These are phyloP conservation scores for Periconia sp. DNA, from an alignment of 2,329 filamentous ascomycete genomes.

Conservation along the genomic window DNA sequence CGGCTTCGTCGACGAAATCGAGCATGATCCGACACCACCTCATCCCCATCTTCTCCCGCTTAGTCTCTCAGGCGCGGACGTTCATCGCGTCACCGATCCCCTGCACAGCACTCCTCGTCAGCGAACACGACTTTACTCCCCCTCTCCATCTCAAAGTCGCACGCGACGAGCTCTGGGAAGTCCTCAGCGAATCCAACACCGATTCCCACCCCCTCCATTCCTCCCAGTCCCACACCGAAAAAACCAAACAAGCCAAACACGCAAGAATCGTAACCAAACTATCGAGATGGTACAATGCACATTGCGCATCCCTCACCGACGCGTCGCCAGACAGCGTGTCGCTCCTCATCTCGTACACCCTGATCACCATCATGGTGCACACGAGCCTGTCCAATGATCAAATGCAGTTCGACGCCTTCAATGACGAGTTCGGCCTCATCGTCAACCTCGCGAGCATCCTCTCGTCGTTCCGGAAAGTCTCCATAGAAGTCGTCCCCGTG, in stretches of 20 bases:
- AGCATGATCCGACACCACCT: background rate
- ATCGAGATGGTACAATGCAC: background rate
- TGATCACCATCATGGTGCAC: background rate
- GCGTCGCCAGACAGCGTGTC: background rate
- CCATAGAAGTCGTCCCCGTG: background rate
- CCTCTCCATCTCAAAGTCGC: background rate
- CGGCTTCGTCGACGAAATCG: background rate
- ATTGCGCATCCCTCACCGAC: background rate
- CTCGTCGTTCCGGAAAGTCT: background rate
- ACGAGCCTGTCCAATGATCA: background rate
- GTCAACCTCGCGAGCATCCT: background rate
- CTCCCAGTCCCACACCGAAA: background rate
- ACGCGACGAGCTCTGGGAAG: background rate
- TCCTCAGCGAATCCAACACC: background rate
- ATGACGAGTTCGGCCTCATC: background rate
- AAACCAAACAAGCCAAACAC: background rate
- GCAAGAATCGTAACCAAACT: background rate
- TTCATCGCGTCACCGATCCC: background rate
- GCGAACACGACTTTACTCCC: background rate
- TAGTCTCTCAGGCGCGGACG: background rate
- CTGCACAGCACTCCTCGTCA: background rate
- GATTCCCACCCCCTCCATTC: background rate
- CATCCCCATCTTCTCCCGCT: background rate
- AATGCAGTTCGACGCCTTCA: background rate
- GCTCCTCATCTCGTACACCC: background rate